These are phyloP conservation scores for Phytopythium litorale DNA, from an alignment of 352 stramenopile genomes.

Conservation along the genomic window DNA sequence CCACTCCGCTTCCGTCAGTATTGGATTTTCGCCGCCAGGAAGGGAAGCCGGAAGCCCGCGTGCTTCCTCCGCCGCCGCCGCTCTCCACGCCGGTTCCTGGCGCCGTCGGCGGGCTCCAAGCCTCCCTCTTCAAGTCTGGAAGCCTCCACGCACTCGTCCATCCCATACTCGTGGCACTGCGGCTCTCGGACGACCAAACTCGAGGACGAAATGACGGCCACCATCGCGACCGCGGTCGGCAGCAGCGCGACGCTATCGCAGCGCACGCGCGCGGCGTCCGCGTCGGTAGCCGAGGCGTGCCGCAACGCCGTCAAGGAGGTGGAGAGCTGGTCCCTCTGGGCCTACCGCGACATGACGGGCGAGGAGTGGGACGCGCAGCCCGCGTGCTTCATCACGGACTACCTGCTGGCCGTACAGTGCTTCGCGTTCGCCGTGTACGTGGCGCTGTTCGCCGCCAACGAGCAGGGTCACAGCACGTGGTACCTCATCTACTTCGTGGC, in stretches of 20 bases:
- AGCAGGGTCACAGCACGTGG: conserved; percentile 53
- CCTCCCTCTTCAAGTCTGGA: neutral
- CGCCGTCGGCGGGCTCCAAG: neutral
- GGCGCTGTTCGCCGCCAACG: conserved; percentile 56
- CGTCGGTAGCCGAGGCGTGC: conserved; percentile 47
- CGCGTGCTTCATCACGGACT: conserved; percentile 87
- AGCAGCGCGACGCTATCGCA: conserved; percentile 6
- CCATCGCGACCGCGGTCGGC: neutral
- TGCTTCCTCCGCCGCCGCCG: neutral
- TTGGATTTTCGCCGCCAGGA: neutral
- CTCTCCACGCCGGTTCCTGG: neutral
- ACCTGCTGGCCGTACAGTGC: conserved; percentile 78
- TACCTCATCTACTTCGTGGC: conserved; percentile 88
- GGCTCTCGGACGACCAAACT: neutral
- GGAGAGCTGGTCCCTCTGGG: conserved; percentile 79
- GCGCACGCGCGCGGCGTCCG: conserved; percentile 10
- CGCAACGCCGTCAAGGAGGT: conserved; percentile 63
- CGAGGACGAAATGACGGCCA: neutral
- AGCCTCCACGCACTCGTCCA: neutral
- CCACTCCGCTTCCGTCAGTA: neutral
- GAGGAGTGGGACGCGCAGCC: conserved; percentile 86
- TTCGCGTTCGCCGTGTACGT: conserved; percentile 81
- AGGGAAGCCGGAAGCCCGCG: neutral
- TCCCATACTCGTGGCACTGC: neutral
- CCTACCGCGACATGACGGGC: conserved; percentile 64